These are phyloP conservation scores for Sclerospora graminicola DNA, from an alignment of 352 stramenopile species.

Conservation along the genomic window DNA sequence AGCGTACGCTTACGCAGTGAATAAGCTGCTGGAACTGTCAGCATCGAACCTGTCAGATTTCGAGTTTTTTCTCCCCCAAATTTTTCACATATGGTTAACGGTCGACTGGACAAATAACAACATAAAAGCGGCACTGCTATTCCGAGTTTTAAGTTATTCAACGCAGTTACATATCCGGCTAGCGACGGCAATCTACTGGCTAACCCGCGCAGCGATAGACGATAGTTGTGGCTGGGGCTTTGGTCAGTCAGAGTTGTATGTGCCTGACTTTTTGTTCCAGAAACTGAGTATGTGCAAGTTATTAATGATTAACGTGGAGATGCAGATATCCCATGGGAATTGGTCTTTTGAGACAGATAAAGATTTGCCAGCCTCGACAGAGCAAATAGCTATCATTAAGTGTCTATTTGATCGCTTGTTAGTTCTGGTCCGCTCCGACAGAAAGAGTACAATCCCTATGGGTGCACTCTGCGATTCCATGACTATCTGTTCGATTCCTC, in stretches of 20 bases:
- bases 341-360: slow-evolving; percentile 53
- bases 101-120: slow-evolving; percentile 67
- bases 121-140: slow-evolving; percentile 64
- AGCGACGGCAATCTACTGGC: slow-evolving; percentile 73
- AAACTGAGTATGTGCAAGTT: slow-evolving; percentile 78
- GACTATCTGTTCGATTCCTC: slow-evolving; percentile 32
- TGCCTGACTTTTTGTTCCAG: slow-evolving; percentile 67
- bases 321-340: slow-evolving; percentile 54
- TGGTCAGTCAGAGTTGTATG: slow-evolving; percentile 59
- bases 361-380: slow-evolving; percentile 48
- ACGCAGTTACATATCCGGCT: slow-evolving; percentile 69
- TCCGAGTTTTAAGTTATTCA: slow-evolving; percentile 60
- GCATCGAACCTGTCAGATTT: slow-evolving; percentile 60
- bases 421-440: slow-evolving; percentile 32
- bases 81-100: slow-evolving; percentile 80
- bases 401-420: slow-evolving; percentile 54
- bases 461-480: slow-evolving; percentile 53
- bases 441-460: slow-evolving; percentile 24
- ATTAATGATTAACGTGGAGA: slow-evolving; percentile 74
- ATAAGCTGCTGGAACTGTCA: slow-evolving; percentile 62
- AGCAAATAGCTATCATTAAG: slow-evolving; percentile 51
- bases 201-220: slow-evolving; percentile 63
- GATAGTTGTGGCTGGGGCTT: slow-evolving; percentile 77
- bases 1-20: slow-evolving; percentile 55
- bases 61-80: slow-evolving; percentile 76